Evolutionary conservation across 345 rosid genomes (phyloP).

Genomic region (Boechera retrofracta): DNA sequence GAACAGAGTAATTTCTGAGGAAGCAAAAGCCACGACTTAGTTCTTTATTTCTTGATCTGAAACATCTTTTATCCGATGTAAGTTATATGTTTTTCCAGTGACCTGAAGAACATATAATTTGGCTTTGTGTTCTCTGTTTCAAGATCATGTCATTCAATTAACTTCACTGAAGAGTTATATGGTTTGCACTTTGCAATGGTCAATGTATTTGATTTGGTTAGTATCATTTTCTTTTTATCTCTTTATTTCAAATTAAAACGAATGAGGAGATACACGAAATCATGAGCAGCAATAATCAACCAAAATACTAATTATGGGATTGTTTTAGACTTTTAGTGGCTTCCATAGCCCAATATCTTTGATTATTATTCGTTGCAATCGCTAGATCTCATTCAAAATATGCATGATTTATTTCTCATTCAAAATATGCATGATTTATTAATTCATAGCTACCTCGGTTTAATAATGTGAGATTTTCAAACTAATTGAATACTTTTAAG

Average conservation of each 20-base stretch:
- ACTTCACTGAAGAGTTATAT: background rate
- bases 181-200: conserved; percentile 15
- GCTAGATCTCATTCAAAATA: too few species aligned
- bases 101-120: conserved; percentile 24
- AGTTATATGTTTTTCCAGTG: conserved; percentile 32
- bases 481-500: too few species aligned
- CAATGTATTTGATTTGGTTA: background rate
- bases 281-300: too few species aligned
- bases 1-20: conserved; percentile 22
- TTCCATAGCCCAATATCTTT: background rate
- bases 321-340: background rate
- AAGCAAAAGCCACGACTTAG: conserved; percentile 27
- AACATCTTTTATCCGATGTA: conserved; percentile 2
- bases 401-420: too few species aligned
- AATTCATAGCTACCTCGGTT: too few species aligned
- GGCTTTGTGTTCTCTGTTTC: conserved; percentile 7
- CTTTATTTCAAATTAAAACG: background rate
- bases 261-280: too few species aligned
- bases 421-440: too few species aligned
- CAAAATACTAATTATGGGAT: too few species aligned
- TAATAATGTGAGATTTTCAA: too few species aligned
- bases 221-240: background rate
- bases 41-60: background rate
- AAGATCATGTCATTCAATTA: conserved; percentile 14
- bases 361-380: background rate